Evolutionary conservation across 257 asterid species (phyloP), one percentile per base, ranked within the genome.

Genomic region (Solanum okadae): DNA sequence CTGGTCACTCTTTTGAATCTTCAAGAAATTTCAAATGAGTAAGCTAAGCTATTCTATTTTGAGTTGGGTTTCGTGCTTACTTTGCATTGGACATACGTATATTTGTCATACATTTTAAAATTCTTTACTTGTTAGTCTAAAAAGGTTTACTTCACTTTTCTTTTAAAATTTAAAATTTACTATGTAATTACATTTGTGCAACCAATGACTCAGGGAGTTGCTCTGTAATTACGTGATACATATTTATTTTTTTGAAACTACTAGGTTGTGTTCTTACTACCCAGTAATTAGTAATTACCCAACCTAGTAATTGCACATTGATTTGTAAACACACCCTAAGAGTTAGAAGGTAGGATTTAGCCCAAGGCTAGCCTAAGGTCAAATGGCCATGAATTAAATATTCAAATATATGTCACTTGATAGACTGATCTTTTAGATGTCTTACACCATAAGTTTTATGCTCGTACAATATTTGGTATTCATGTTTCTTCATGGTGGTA

Each of bases 21-120:
- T 88, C 90, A 92, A 93, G 94, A 91, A 88, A 95, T 95, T 86
- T 94, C 96, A 16, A 77, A 92, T 86, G 92, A 90, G 99, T 97
- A 91, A 91, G 98, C 92, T 27, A 27, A 67, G 8, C 82, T 31
- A 71, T 7, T 31, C 84, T 71, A 22, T 29, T 46, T 18, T 79
- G 34, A 79, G 85, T 44, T 44, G 67, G 65, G 40, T 46, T 44
- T 79, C 85, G 52, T 79, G 67, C 67, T 27, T 79, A 46, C 67
- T 44, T 79, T 79, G 85, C 65, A 44, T 27, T 25, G 40, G 85
- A 25, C 40, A 16, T 44, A 27, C 35, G 25, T 20, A 56, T 56
- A 56, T 56, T 56, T 56, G 25, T 56, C 25, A 56, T 56, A 56
- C 65, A 56, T 56, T 56, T 56, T 56, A 56, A 56, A 56, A 56